Evolutionary conservation across 257 asterid genomes (phyloP), one percentile per base, ranked within the genome.

Genomic region (Solanum ossicruentum): DNA sequence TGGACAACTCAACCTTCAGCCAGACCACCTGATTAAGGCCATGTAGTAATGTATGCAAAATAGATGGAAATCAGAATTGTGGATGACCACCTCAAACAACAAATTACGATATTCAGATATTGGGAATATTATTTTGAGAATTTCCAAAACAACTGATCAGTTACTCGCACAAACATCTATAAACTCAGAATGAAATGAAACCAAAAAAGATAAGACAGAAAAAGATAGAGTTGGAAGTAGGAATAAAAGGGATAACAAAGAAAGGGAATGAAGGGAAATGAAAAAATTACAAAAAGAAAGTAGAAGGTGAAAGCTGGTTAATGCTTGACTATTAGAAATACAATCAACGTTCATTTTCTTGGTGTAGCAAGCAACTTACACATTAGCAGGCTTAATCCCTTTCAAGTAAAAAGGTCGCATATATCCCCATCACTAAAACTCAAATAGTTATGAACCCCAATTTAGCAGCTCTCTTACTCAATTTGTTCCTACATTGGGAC

Each of bases 1-100:
- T 96, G 93, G 95, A 94, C 89, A 93, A 86, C 91, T 95, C 97
- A 85, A 92, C 97, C 94, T 92, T 95, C 84, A 95, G 94, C 99
- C 98, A 95, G 72, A 89, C 87, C 84, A 89, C 97, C 99, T 95
- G 93, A 87, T 78, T 15, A 78, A 54, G 10, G 26, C 52, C 82
- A 77, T 49, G 61, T 51, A 26, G 32, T 56, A 78, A 52, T 52
- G 66, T 28, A 78, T 0, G 65, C 47, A 78, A 52, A 28, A 78
- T 10, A 78, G 28, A 78, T 54, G 49, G 41, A 52, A 78, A 60
- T 52, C 18, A 78, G 82, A 78, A 78, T 54, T 54, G 65, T 28
- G 10, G 83, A 73, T 73, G 57, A 73, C 51, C 49, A 28, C 54
- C 28, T 52, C 81, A 73, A 73, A 73, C 52, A 51, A 78, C 32